Conservation (phyloP, 805 yeast genomes). For the Nakazawaea pomicola region DNA sequence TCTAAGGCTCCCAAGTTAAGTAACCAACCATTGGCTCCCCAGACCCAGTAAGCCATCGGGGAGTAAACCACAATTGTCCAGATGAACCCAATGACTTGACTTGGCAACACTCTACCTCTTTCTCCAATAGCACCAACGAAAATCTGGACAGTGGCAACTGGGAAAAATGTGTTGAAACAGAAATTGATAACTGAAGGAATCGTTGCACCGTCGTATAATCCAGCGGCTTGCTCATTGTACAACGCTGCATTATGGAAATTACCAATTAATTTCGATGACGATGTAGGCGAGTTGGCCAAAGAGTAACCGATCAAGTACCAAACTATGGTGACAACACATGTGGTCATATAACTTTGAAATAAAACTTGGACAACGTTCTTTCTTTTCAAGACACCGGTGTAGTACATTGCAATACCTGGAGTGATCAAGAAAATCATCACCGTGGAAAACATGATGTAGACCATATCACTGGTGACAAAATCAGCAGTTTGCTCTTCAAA, state of each 20-base stretch:
- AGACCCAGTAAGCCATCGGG: conserved; percentile 42
- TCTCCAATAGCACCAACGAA: conserved; percentile 42
- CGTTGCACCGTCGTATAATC: conserved; percentile 38
- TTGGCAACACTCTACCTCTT: conserved; percentile 36
- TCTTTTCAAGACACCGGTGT: conserved; percentile 37
- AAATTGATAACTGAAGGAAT: conserved; percentile 43
- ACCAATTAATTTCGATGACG: conserved; percentile 28
- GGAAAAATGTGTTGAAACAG: conserved; percentile 39
- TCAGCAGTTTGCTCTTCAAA: conserved; percentile 33
- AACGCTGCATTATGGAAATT: conserved; percentile 36
- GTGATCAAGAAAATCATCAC: conserved; percentile 44
- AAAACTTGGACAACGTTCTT: conserved; percentile 39
- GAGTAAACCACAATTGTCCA: conserved; percentile 41
- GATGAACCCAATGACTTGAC: conserved; percentile 33
- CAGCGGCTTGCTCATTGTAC: conserved; percentile 32
- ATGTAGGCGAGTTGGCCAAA: conserved; percentile 31
- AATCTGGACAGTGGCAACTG: conserved; percentile 45
- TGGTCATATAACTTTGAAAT: conserved; percentile 39
- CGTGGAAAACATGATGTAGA: conserved; percentile 40
- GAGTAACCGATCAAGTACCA: conserved; percentile 46
- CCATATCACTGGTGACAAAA: conserved; percentile 41
- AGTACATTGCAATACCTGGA: conserved; percentile 41
- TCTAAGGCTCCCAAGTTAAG: conserved; percentile 38
- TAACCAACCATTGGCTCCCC: conserved; percentile 42
- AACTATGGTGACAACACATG: conserved; percentile 30